Evolutionary conservation across 202 grass and related monocot species (phyloP).

Genomic region (Musa balbisiana): DNA sequence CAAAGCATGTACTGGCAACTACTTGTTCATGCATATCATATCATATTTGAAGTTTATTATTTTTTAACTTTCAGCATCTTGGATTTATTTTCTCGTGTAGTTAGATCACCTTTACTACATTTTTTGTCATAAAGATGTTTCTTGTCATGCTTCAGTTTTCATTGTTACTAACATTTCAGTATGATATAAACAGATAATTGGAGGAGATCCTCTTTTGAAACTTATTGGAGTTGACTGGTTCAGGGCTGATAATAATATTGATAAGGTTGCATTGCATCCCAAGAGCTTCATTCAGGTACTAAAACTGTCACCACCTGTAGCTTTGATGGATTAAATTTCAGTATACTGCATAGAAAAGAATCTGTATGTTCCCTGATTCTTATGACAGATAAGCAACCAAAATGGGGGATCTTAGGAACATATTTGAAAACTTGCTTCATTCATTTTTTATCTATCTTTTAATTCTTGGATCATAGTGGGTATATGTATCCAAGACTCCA

Average conservation of each 20-base stretch:
- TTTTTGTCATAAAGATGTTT: not conserved
- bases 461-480: too few species aligned
- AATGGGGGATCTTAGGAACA: too few species aligned
- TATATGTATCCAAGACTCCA: too few species aligned
- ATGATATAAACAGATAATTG: slow-evolving; percentile 52
- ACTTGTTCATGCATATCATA: not conserved
- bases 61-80: not conserved
- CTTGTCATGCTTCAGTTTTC: not conserved
- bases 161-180: not conserved
- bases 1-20: too few species aligned
- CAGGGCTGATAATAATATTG: slow-evolving; percentile 64
- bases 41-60: not conserved
- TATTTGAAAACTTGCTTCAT: too few species aligned
- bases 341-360: too few species aligned
- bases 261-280: slow-evolving; percentile 73
- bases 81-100: not conserved
- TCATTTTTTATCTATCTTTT: too few species aligned
- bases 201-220: slow-evolving; percentile 84
- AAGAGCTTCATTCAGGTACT: slow-evolving; percentile 86
- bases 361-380: too few species aligned
- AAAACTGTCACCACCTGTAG: slow-evolving; percentile 8
- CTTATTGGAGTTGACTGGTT: slow-evolving; percentile 96
- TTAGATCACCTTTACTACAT: not conserved
- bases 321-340: slow-evolving; percentile 2
- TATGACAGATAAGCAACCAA: too few species aligned